phyloP scores from a whole-genome alignment of 176 grass and related monocot species.

The Elymus sibiricus region DNA sequence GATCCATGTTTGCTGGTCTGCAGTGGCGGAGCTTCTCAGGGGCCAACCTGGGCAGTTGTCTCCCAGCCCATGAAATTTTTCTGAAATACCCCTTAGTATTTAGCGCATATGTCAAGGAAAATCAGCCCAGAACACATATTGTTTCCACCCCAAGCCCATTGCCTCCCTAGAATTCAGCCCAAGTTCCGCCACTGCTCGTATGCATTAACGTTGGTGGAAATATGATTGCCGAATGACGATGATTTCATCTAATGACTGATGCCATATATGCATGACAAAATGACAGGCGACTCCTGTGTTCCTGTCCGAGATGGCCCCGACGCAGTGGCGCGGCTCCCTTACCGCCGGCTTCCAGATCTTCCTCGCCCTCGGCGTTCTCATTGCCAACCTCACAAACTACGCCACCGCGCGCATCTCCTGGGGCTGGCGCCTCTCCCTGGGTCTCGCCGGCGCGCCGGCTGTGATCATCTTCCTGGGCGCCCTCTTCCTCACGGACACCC shows the following conservation, averaged over 20 bases:
- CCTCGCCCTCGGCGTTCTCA: conserved; percentile 44
- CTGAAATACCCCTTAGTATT: too few relatives aligned
- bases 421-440: conserved; percentile 89
- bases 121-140: too few relatives aligned
- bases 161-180: too few relatives aligned
- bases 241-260: not conserved
- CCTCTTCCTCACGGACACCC: conserved; percentile 74
- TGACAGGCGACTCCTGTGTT: conserved; percentile 36
- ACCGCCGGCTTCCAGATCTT: conserved; percentile 75
- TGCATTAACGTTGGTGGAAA: not conserved
- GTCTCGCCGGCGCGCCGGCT: conserved; percentile 65
- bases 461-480: conserved; percentile 53
- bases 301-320: conserved; percentile 74
- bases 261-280: not conserved
- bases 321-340: conserved; percentile 61
- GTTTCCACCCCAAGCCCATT: too few relatives aligned
- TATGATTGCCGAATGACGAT: not conserved
- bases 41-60: too few relatives aligned
- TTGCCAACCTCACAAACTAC: conserved; percentile 64
- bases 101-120: too few relatives aligned
- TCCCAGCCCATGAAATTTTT: too few relatives aligned
- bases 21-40: too few relatives aligned
- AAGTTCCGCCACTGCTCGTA: too few relatives aligned
- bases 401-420: conserved; percentile 27
- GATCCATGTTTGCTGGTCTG: too few relatives aligned